Evolutionary conservation across 2,329 filamentous ascomycete genomes (phyloP).

Genomic region (Chaetothyriales sp.): DNA sequence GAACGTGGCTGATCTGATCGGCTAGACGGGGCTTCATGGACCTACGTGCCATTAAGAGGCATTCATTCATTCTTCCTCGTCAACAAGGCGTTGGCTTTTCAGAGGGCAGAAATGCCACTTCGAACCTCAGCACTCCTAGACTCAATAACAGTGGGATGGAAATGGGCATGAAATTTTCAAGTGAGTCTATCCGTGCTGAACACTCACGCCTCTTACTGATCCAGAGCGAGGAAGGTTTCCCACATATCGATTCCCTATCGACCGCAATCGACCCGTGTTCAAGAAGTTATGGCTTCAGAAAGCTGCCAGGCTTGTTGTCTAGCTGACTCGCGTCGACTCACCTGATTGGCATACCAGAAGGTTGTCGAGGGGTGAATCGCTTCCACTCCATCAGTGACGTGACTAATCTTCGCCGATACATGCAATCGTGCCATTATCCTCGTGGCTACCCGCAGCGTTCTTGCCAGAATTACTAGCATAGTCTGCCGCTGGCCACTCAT

Average conservation of each 20-base stretch:
- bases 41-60: background rate
- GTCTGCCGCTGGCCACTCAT: background rate
- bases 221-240: background rate
- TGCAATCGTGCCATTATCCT: background rate
- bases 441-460: background rate
- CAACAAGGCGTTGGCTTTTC: background rate
- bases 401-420: background rate
- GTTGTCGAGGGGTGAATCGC: background rate
- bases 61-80: background rate
- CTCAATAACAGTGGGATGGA: constrained; percentile 1
- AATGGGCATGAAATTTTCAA: background rate
- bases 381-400: background rate
- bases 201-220: background rate
- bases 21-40: constrained; percentile 3
- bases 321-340: background rate
- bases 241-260: background rate
- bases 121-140: background rate
- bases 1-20: constrained; percentile 58
- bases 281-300: background rate
- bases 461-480: background rate
- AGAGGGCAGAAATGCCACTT: background rate
- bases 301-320: background rate
- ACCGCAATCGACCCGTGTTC: background rate
- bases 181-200: background rate
- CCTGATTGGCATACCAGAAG: background rate